Base-by-base conservation (phyloP, 2,329 filamentous ascomycete genomes). In the Teratosphaeria viscida region DNA sequence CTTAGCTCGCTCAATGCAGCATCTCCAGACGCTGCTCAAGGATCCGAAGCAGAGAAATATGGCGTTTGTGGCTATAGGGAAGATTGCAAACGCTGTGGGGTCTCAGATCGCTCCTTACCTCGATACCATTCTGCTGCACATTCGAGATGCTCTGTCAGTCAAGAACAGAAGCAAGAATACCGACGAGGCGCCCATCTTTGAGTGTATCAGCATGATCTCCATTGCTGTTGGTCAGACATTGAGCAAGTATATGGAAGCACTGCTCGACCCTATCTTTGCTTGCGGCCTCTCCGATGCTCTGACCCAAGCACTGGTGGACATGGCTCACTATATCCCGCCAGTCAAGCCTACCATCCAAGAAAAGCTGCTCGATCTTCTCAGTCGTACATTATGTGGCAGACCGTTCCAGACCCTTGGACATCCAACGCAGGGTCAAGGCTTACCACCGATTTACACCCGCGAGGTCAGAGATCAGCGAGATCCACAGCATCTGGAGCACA, bases 281-380 rank as follows among this genome's bases (percentile, higher is more conserved):
- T 99, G 94, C 71, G 94, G 95, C 55, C 80, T 99, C 57, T 96
- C 91, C 43, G 89, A 92, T 59, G 94, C 95, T 65, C 82, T 99
- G 27, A 96, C 92, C 0, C 92, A 97, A 72, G 95, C 95, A 2
- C 79, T 99, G 58, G 92, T 97, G 26, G 95, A 99, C 70, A 96
- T 99, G 89, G 94, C 94, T 32, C 95, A 97, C 71, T 97, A 99
- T 71, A 96, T 99, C 54, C 94, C 92, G 0, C 91, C 95, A 0
- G 90, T 96, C 60, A 94, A 95, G 71, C 83, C 88, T 2, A 92
- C 85, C 6, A 97, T 99, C 49, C 94, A 99, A 71, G 92, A 96
- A 69, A 87, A 94, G 66, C 78, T 99, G 27, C 82, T 99, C 12
- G 91, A 99, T 70, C 92, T 99, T 82, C 82, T 99, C 47, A 97